Base-by-base conservation (phyloP, 768 basidiomycete genomes). In the Pleurotus tuoliensis region DNA sequence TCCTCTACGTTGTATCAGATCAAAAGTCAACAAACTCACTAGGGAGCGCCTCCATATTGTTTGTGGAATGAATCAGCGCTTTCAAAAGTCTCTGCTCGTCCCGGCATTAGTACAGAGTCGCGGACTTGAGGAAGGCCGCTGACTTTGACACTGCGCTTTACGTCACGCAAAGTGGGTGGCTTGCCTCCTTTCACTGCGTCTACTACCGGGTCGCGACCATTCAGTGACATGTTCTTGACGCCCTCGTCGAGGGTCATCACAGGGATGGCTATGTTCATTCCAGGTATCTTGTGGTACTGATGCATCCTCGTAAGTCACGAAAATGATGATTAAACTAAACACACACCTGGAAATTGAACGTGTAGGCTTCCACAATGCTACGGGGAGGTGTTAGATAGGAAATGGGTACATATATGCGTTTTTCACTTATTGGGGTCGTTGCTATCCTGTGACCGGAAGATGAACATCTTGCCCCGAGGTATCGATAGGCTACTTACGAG, bases 351-450 rank as follows among this genome's bases (percentile, higher is more conserved):
- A 94, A 92, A 64, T 92, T 89, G 73, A 94, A 94, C 0, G 90
- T 92, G 64, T 92, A 94, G 12, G 92, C 87, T 67, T 94, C 92
- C 20, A 93, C 79, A 56, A 94, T 88, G 70, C 92, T 94, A 60
- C 15, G 11, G 30, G 25, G 58, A 27, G 40, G 45, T 59, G 22
- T 45, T 52, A 39, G 40, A 22, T 16, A 24, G 25, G 15, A 39
- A 48, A 51, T 56, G 57, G 50, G 51, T 55, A 59, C 49, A 66
- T 73, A 70, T 70, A 72, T 68, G 58, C 55, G 58, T 59, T 66
- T 25, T 72, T 56, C 72, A 88, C 89, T 94, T 93, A 63, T 81
- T 90, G 0, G 93, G 93, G 69, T 95, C 88, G 59, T 89, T 83
- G 56, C 76, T 84, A 64, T 95, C 92, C 92, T 94, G 59, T 6